Conservation (phyloP, 2,329 filamentous ascomycete genomes). For the Stromatinia cepivora region DNA sequence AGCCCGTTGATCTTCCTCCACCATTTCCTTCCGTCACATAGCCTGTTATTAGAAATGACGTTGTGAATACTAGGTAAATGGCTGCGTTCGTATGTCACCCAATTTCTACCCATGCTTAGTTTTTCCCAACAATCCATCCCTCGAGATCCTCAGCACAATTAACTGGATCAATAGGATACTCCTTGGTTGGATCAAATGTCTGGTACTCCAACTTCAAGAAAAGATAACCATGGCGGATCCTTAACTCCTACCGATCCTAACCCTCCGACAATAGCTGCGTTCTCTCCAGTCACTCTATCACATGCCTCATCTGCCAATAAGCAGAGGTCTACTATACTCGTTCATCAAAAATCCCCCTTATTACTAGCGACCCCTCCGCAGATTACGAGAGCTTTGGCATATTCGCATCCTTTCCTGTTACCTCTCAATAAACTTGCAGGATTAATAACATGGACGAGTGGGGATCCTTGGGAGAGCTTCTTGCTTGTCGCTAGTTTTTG, state of each 20-base stretch:
- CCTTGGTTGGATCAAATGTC: slow-evolving; percentile 42
- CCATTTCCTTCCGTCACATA: slow-evolving; percentile 17
- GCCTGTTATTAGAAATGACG: slow-evolving; percentile 38
- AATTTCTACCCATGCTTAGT: slow-evolving; percentile 21
- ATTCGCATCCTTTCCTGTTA: slow-evolving; percentile 91
- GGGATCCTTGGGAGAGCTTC: slow-evolving; percentile 96
- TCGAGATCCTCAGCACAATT: slow-evolving; percentile 21
- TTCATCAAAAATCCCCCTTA: slow-evolving; percentile 94
- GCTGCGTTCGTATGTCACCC: slow-evolving; percentile 40
- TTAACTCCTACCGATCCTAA: slow-evolving; percentile 43
- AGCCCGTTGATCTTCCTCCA: slow-evolving; percentile 1
- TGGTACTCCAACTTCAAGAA: slow-evolving; percentile 37
- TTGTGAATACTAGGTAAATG: slow-evolving; percentile 36
- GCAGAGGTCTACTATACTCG: slow-evolving; percentile 85
- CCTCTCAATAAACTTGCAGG: slow-evolving; percentile 84
- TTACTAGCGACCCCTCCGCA: slow-evolving; percentile 92
- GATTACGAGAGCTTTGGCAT: slow-evolving; percentile 89
- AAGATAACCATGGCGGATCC: slow-evolving; percentile 36
- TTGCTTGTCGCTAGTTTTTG: slow-evolving; percentile 83
- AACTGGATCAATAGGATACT: slow-evolving; percentile 38
- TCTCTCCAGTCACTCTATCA: slow-evolving; percentile 80
- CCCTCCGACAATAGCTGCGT: slow-evolving; percentile 80
- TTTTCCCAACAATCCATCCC: slow-evolving; percentile 10
- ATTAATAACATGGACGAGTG: slow-evolving; percentile 88
- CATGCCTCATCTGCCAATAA: slow-evolving; percentile 62